phyloP scores from a whole-genome alignment of 805 yeast species.

The Zygosaccharomyces siamensis region DNA sequence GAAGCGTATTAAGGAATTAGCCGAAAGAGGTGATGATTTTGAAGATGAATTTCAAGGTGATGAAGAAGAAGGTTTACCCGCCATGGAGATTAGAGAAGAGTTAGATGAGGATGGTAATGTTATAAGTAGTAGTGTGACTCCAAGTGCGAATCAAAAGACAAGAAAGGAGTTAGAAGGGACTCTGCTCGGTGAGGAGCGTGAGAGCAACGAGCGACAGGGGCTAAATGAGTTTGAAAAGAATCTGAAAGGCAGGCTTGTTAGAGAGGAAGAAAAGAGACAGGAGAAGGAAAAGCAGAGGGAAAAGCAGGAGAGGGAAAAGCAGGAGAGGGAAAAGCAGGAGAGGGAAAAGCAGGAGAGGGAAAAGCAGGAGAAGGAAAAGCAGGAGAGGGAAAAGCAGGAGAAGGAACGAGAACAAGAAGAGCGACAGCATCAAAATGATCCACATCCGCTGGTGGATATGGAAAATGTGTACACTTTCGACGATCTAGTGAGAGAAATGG shows the following conservation, averaged over 20 bases:
- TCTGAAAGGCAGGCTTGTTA: constrained; percentile 14
- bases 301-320: neutral
- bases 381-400: neutral
- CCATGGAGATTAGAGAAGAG: constrained; percentile 80
- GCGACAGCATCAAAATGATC: neutral
- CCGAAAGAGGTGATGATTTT: constrained; percentile 11
- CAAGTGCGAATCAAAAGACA: constrained; percentile 27
- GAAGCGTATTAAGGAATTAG: constrained; percentile 30
- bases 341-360: neutral
- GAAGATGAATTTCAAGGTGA: constrained; percentile 15
- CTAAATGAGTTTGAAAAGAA: constrained; percentile 34
- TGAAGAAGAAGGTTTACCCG: constrained; percentile 49
- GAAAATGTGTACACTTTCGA: constrained; percentile 33
- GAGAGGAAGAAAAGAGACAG: neutral
- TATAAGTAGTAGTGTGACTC: constrained; percentile 42
- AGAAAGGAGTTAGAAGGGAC: constrained; percentile 16
- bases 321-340: neutral
- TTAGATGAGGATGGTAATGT: constrained; percentile 81
- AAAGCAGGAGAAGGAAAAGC: constrained; percentile 2
- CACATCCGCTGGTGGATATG: constrained; percentile 18
- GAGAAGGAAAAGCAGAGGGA: neutral
- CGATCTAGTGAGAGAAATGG: constrained; percentile 32
- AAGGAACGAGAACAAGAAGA: constrained; percentile 1
- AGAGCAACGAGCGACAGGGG: constrained; percentile 8
- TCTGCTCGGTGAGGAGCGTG: constrained; percentile 1